Conservation (phyloP, 306 rosid species). For the Pueraria montana region DNA sequence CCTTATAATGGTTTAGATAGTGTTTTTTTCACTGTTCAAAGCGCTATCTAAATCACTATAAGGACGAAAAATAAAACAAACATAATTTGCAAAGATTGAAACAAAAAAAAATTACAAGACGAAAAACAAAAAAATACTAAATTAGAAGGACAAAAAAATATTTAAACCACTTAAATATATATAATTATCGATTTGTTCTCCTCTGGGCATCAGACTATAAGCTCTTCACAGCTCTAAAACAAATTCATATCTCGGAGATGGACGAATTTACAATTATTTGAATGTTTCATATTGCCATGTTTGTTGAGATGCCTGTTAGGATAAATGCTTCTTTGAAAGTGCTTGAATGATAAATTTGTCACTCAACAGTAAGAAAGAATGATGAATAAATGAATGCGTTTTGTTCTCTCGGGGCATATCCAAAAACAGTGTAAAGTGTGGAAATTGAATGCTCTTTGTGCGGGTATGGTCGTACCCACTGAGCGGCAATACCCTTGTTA, state of each 20-base stretch:
- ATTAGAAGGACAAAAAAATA: too few species aligned
- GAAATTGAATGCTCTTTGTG: neutral
- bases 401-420: neutral
- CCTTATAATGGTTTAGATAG: too few species aligned
- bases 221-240: neutral
- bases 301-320: slow-evolving; percentile 1
- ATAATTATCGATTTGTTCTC: neutral
- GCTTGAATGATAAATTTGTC: neutral
- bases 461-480: neutral
- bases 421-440: neutral
- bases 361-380: neutral
- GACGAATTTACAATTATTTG: neutral
- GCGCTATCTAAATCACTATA: too few species aligned
- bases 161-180: too few species aligned
- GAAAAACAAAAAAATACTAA: too few species aligned
- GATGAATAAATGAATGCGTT: neutral
- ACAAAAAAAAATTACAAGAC: too few species aligned
- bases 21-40: too few species aligned
- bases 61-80: too few species aligned
- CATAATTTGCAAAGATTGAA: too few species aligned
- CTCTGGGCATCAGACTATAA: neutral
- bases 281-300: neutral
- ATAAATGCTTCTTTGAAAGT: neutral
- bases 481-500: neutral
- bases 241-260: neutral